Conservation (phyloP, 169 alveolate genomes). For the Sarcocystis neurona region DNA sequence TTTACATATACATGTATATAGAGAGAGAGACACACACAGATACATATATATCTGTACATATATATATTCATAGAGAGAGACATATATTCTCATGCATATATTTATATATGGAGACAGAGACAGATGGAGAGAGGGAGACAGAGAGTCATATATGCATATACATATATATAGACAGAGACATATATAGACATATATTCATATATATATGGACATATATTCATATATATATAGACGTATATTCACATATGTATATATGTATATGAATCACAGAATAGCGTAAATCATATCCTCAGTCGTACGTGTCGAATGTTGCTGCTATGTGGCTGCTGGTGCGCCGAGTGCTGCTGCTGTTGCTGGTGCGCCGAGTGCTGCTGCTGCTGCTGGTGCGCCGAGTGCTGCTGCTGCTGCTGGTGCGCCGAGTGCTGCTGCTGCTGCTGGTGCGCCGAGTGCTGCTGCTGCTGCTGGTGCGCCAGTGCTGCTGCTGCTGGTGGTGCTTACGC, state of each 20-base stretch:
- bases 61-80: background rate
- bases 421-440: no score
- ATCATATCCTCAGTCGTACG: no score
- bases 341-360: no score
- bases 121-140: background rate
- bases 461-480: no score
- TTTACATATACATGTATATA: background rate
- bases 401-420: no score
- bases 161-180: background rate
- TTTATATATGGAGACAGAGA: background rate
- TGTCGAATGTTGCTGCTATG: no score
- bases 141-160: background rate
- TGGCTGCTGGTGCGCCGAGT: no score
- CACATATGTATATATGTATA: background rate
- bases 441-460: no score
- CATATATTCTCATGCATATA: background rate
- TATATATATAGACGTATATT: background rate
- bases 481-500: constrained; percentile 71
- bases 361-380: no score
- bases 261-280: no score
- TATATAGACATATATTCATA: background rate
- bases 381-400: no score
- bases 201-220: background rate
- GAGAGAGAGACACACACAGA: background rate
- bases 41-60: background rate